These are phyloP conservation scores for Rubroboletus satanas DNA, from an alignment of 768 basidiomycete genomes.

Conservation along the genomic window DNA sequence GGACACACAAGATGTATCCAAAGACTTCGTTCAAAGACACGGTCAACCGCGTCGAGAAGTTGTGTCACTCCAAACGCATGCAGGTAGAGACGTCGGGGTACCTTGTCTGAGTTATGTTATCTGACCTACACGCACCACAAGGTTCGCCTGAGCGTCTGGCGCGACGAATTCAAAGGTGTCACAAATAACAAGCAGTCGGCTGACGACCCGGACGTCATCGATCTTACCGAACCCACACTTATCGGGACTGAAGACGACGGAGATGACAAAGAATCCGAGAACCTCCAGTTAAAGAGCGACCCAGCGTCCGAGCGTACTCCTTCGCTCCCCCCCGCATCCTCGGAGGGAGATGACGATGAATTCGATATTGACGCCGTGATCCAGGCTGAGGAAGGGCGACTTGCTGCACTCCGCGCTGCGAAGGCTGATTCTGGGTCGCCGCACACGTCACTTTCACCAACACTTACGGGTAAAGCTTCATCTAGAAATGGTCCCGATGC, in stretches of 20 bases:
- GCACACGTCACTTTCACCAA: background rate
- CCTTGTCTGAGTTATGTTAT: background rate
- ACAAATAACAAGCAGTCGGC: constrained; percentile 32
- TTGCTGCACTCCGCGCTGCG: constrained; percentile 21
- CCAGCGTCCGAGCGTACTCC: constrained; percentile 38
- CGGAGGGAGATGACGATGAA: constrained; percentile 41
- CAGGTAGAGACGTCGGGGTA: constrained; percentile 47
- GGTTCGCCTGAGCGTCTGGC: constrained; percentile 74
- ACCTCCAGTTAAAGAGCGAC: constrained; percentile 13
- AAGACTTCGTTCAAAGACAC: constrained; percentile 86
- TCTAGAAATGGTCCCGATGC: constrained; percentile 7
- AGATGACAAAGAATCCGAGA: constrained; percentile 11
- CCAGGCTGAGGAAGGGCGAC: constrained; percentile 40
- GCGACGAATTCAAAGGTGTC: constrained; percentile 57
- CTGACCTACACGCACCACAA: constrained; percentile 28
- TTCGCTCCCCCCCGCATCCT: constrained; percentile 38
- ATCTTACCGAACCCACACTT: constrained; percentile 28
- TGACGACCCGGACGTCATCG: constrained; percentile 26
- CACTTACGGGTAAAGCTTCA: constrained; percentile 4
- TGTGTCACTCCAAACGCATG: constrained; percentile 85
- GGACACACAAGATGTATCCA: constrained; percentile 92
- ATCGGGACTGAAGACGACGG: constrained; percentile 25
- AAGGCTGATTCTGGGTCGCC: constrained; percentile 2
- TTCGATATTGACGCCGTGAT: constrained; percentile 53
- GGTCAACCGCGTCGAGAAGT: constrained; percentile 77